phyloP scores from a whole-genome alignment of 2,329 filamentous ascomycete species.

The Aspergillus uvarum region DNA sequence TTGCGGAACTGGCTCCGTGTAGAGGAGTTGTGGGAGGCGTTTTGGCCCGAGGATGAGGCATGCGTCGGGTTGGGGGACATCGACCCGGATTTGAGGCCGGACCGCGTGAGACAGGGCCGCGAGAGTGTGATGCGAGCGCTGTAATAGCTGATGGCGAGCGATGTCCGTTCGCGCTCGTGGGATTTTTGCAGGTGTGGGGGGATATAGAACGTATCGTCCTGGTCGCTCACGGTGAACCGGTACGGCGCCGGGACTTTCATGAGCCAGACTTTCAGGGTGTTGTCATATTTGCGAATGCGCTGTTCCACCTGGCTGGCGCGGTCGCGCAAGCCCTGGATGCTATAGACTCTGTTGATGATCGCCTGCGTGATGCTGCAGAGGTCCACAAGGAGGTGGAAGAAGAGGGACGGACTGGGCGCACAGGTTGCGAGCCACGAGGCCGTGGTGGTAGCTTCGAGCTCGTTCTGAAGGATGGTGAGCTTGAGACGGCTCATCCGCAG shows the following conservation, averaged over 20 bases:
- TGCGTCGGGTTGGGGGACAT: background rate
- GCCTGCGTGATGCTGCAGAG: slow-evolving; percentile 38
- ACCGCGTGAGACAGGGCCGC: slow-evolving; percentile 43
- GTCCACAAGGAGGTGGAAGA: slow-evolving; percentile 41
- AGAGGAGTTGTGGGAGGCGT: background rate
- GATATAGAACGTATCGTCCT: slow-evolving; percentile 22
- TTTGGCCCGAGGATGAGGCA: background rate
- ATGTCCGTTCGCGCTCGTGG: slow-evolving; percentile 32
- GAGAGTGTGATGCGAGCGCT: slow-evolving; percentile 42
- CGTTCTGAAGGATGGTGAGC: slow-evolving; percentile 30
- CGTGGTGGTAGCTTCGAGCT: slow-evolving; percentile 10
- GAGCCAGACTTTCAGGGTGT: slow-evolving; percentile 37
- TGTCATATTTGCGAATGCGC: slow-evolving; percentile 33
- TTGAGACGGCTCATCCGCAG: slow-evolving; percentile 25
- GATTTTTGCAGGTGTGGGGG: slow-evolving; percentile 9
- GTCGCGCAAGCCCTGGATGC: slow-evolving; percentile 36
- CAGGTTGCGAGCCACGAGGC: slow-evolving; percentile 24
- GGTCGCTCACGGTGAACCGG: slow-evolving; percentile 30
- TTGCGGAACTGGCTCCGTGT: slow-evolving; percentile 14
- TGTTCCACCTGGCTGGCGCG: slow-evolving; percentile 32
- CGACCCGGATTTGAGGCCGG: slow-evolving; percentile 18
- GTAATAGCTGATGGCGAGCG: slow-evolving; percentile 44
- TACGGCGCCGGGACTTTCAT: slow-evolving; percentile 33
- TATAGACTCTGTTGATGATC: slow-evolving; percentile 41
- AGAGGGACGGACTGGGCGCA: slow-evolving; percentile 34